These are phyloP conservation scores for Geotrichum fermentans DNA, from an alignment of 1,139 yeast species.

Conservation along the genomic window DNA sequence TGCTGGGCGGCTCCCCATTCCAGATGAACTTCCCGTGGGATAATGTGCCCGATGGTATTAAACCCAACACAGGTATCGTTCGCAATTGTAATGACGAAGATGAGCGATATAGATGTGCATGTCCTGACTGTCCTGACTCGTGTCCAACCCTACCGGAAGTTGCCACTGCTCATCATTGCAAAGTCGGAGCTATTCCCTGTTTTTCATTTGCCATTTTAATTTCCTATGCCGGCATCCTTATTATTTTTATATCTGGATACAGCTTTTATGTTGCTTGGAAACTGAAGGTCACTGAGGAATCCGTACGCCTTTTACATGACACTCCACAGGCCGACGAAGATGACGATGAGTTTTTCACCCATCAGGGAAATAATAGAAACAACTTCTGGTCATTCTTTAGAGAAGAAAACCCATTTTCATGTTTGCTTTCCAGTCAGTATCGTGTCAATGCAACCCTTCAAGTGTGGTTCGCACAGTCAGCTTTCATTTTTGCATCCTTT, in stretches of 20 bases:
- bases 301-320: conserved; percentile 26
- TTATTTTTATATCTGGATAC: conserved; percentile 42
- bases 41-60: conserved; percentile 32
- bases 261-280: conserved; percentile 22
- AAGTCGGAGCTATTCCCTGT: conserved; percentile 63
- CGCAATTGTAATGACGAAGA: conserved; percentile 59
- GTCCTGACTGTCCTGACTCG: conserved; percentile 78
- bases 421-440: conserved; percentile 37
- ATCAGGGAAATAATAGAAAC: conserved; percentile 9
- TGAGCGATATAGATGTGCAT: conserved; percentile 65
- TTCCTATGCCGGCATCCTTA: conserved; percentile 45
- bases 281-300: conserved; percentile 22
- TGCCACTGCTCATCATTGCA: conserved; percentile 43
- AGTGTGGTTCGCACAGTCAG: conserved; percentile 45
- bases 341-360: conserved; percentile 10
- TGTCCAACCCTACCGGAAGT: conserved; percentile 65
- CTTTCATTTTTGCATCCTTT: conserved; percentile 40
- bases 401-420: conserved; percentile 24
- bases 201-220: conserved; percentile 59
- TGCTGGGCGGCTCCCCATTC: conserved; percentile 92
- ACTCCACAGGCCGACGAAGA: conserved; percentile 29
- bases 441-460: conserved; percentile 45
- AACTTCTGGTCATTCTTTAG: conserved; percentile 14
- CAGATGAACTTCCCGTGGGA: conserved; percentile 74
- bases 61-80: conserved; percentile 38